Conservation (phyloP, 768 basidiomycete genomes). For the Leccinellum rugosiceps region DNA sequence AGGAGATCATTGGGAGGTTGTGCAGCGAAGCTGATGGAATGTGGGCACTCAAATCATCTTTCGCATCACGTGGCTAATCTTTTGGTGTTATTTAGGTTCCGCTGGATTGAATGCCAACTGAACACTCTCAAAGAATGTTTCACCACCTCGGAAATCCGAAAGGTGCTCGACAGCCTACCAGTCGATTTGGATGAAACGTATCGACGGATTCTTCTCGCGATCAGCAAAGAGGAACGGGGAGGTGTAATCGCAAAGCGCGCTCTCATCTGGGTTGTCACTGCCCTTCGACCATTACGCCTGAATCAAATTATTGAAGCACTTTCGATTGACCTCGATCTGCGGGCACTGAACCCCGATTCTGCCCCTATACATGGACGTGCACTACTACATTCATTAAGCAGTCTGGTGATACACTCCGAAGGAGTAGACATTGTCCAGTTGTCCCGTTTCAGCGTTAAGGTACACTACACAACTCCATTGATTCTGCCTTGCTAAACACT, state of each 20-base stretch:
- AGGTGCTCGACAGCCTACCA: neutral
- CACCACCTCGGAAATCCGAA: neutral
- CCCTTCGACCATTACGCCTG: neutral
- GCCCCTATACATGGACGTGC: neutral
- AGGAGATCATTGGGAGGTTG: neutral
- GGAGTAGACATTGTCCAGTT: neutral
- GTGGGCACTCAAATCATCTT: neutral
- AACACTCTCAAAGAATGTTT: neutral
- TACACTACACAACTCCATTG: neutral
- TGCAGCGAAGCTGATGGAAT: conserved; percentile 9
- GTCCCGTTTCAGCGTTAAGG: neutral
- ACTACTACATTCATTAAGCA: neutral
- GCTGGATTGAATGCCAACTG: neutral
- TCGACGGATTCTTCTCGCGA: neutral
- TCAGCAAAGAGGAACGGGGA: neutral
- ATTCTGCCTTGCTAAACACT: too few relatives aligned
- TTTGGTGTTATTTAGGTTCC: neutral
- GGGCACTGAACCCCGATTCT: neutral
- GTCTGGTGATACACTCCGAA: neutral
- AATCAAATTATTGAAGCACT: neutral
- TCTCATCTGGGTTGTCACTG: neutral
- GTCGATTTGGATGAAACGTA: neutral
- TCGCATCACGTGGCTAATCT: neutral
- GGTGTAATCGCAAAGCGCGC: neutral
- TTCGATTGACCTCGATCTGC: neutral